Evolutionary conservation across 2,329 filamentous ascomycete genomes (phyloP).

Genomic region (Phaeosphaeria sp.): DNA sequence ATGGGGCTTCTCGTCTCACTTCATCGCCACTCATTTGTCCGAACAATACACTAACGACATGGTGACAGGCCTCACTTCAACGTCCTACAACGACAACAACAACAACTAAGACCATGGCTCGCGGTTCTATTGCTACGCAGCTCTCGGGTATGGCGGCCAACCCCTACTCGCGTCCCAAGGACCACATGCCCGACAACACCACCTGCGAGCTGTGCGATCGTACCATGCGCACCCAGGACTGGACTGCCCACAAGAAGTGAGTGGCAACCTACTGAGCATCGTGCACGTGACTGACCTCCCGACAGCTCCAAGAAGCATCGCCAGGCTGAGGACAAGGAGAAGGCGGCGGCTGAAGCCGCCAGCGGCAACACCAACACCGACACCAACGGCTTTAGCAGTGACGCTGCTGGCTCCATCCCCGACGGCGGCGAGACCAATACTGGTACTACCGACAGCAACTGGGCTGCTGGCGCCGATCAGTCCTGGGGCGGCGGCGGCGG

Average conservation of each 20-base stretch:
- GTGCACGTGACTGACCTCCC: background rate
- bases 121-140: conserved; percentile 5
- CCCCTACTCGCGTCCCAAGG: conserved; percentile 34
- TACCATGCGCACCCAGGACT: conserved; percentile 39
- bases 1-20: background rate
- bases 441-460: conserved; percentile 52
- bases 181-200: conserved; percentile 22
- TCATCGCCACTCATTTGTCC: conserved; percentile 1
- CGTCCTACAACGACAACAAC: background rate
- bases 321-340: conserved; percentile 27
- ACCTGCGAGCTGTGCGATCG: conserved; percentile 43
- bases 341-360: conserved; percentile 15
- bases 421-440: background rate
- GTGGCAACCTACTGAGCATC: background rate
- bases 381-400: conserved; percentile 11
- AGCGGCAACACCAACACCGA: conserved; percentile 9
- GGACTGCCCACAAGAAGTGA: conserved; percentile 33
- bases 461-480: conserved; percentile 27
- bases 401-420: conserved; percentile 7
- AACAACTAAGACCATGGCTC: conserved; percentile 14
- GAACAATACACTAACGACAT: conserved; percentile 5
- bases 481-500: background rate
- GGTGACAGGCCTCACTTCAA: background rate
- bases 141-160: conserved; percentile 18
- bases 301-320: conserved; percentile 40